Conservation (phyloP, 306 rosid genomes). For the Comarum palustre region DNA sequence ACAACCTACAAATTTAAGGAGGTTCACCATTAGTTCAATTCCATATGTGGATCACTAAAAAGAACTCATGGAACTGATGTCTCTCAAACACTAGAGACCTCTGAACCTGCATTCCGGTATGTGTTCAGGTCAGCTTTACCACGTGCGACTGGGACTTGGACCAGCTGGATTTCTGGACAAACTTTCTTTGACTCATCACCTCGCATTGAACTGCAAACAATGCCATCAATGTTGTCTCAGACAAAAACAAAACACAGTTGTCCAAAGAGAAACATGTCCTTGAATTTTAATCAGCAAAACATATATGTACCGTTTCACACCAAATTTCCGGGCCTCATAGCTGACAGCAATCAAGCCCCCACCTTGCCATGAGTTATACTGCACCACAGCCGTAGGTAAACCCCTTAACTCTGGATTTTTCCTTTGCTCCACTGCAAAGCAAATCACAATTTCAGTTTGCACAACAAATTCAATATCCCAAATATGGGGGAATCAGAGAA, state of each 20-base stretch:
- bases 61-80: neutral
- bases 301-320: slow-evolving; percentile 70
- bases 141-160: slow-evolving; percentile 86
- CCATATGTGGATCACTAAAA: neutral
- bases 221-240: slow-evolving; percentile 1
- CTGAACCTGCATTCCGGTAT: slow-evolving; percentile 81
- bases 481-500: neutral
- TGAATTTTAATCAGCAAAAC: neutral
- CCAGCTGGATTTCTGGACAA: slow-evolving; percentile 78
- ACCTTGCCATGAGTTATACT: slow-evolving; percentile 87
- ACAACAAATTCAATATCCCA: neutral
- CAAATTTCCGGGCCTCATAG: slow-evolving; percentile 82
- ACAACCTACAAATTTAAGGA: slow-evolving; percentile 55
- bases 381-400: slow-evolving; percentile 81
- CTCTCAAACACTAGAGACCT: slow-evolving; percentile 41
- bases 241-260: neutral
- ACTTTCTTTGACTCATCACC: slow-evolving; percentile 85
- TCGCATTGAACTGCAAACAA: slow-evolving; percentile 74
- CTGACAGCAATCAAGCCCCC: slow-evolving; percentile 92
- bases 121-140: slow-evolving; percentile 89
- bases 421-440: slow-evolving; percentile 75
- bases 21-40: slow-evolving; percentile 8
- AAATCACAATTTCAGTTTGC: neutral
- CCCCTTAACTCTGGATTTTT: slow-evolving; percentile 77
- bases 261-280: neutral